phyloP scores from a whole-genome alignment of 2,329 filamentous ascomycete species.

The Chalaropsis thielavioides region DNA sequence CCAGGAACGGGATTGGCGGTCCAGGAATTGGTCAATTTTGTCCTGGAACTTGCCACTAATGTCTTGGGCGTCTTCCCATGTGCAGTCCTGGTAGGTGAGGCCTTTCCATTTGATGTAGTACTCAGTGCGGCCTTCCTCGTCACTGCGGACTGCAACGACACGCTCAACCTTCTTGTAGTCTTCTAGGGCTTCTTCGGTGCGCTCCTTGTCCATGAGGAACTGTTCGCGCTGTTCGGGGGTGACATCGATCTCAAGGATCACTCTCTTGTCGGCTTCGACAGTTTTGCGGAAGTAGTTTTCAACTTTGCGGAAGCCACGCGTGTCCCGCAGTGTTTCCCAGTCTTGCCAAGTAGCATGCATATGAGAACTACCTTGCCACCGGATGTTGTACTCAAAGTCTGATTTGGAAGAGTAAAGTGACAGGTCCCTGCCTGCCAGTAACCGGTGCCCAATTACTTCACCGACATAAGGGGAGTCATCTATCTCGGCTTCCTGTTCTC shows the following conservation, averaged over 20 bases:
- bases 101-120: conserved; percentile 98
- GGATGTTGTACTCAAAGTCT: conserved; percentile 85
- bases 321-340: conserved; percentile 56
- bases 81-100: conserved; percentile 82
- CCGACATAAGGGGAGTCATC: conserved; percentile 80
- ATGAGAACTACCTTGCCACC: conserved; percentile 94
- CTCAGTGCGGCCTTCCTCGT: conserved; percentile 59
- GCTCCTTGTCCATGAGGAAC: conserved; percentile 88
- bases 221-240: conserved; percentile 80
- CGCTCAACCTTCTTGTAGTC: conserved; percentile 89
- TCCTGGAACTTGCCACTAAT: conserved; percentile 68
- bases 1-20: conserved; percentile 68
- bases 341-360: conserved; percentile 94
- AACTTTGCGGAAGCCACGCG: conserved; percentile 71
- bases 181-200: conserved; percentile 71
- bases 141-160: conserved; percentile 70
- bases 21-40: conserved; percentile 82
- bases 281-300: conserved; percentile 90
- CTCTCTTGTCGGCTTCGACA: conserved; percentile 63
- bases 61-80: conserved; percentile 71
- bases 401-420: conserved; percentile 45
- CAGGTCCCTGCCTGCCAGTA: conserved; percentile 52
- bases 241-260: conserved; percentile 60
- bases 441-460: conserved; percentile 72
- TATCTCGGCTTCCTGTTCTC: conserved; percentile 51